Evolutionary conservation across 2,329 filamentous ascomycete species (phyloP), one percentile per base, ranked within the genome.

Genomic region (Colletotrichum sp.): DNA sequence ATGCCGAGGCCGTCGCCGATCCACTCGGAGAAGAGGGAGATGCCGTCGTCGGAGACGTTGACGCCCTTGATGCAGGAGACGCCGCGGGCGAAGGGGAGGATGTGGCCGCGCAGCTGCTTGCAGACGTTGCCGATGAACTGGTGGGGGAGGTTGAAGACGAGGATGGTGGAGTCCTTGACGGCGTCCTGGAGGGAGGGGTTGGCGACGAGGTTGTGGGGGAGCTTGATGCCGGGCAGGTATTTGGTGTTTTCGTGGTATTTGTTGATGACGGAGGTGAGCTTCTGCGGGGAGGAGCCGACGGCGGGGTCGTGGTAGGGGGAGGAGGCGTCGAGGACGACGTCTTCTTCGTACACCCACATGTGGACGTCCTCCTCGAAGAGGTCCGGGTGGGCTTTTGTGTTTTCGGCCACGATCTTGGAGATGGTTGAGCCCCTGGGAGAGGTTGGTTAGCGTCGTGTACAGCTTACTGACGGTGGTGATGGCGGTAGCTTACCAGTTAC

Each of bases 261-360:
- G 89, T 99, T 99, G 91, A 99, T 98, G 80, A 99, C 86, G 68
- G 92, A 85, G 9, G 97, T 98, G 84, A 99, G 93, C 87, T 98
- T 98, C 84, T 97, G 95, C 5, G 94, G 92, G 78, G 92, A 89
- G 78, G 92, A 90, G 81, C 91, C 90, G 48, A 90, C 89, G 75
- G 89, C 86, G 24, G 90, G 82, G 80, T 94, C 90, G 89, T 95
- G 96, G 86, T 95, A 90, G 79, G 92, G 92, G 65, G 95, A 96
- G 78, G 90, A 89, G 81, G 93, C 90, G 15, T 94, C 87, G 57
- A 98, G 89, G 71, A 91, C 91, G 78, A 98, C 93, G 28, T 98
- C 92, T 85, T 99, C 97, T 86, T 99, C 97, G 83, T 93, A 98
- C 82, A 99, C 98, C 97, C 97, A 99, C 97, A 99, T 99, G 86